Base-by-base conservation (phyloP, 1,284 basidiomycete genomes). In the Coniferiporia weirii region DNA sequence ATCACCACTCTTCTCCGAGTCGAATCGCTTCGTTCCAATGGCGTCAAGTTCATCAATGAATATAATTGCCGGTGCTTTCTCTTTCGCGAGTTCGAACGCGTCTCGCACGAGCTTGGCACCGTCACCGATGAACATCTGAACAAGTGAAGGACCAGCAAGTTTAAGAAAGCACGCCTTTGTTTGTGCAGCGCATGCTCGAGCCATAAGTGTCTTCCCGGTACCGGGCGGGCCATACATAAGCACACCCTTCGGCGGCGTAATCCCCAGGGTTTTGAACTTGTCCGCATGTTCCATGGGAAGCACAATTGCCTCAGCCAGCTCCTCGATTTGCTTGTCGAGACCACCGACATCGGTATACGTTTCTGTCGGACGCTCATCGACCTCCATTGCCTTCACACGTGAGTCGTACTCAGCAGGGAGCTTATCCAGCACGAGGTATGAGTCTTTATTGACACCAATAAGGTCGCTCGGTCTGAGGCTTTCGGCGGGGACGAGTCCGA, bases 401-500 rank as follows among this genome's bases (percentile, higher is more conserved):
- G 85, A 85, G 67, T 91, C 89, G 71, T 87, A 91, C 68, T 91
- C 89, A 61, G 83, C 76, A 5, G 88, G 88, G 2, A 91, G 75
- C 52, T 85, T 96, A 74, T 99, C 96, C 34, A 99, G 83, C 48
- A 99, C 84, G 63, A 99, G 84, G 71, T 99, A 99, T n/a, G 94
- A 98, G 73, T 99, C 96, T 74, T 99, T 99, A 79, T 99, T 99
- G 54, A 99, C 96, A 64, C 96, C 96, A 67, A 99, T 97, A 59
- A 99, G 81, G 75, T 98, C 97, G 48, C 91, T 84, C 2, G 96
- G 96, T 67, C 81, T 85, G 60, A 99, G 85, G 67, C 93, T 79
- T 59, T 96, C 90, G 36, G 95, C 82, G 17, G 95, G 91, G 34
- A 99, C 96, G 60, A 99, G 89, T 63, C 96, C 97, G 65, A 99